phyloP scores from a whole-genome alignment of 2,329 filamentous ascomycete species.

The Tympanopsis confertula region DNA sequence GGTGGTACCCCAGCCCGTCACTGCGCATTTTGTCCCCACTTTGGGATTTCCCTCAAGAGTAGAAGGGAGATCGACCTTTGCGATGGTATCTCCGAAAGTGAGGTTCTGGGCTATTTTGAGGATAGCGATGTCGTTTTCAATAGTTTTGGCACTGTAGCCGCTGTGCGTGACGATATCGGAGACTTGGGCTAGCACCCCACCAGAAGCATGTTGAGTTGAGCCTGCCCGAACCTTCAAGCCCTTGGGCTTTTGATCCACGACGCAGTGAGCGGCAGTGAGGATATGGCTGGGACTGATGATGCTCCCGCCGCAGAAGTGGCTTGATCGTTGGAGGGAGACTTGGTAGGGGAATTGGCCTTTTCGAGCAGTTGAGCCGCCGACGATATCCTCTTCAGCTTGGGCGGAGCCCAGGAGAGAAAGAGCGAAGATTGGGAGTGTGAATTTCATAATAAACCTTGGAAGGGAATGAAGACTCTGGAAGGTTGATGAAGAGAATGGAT shows the following conservation, averaged over 20 bases:
- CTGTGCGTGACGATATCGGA: background rate
- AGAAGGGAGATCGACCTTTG: background rate
- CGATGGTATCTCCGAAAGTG: background rate
- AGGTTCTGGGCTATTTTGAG: background rate
- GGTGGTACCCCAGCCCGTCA: background rate
- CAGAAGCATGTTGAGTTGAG: background rate
- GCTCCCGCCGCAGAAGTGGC: background rate
- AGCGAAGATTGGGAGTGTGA: background rate
- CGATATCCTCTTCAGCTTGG: background rate
- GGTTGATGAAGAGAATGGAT: background rate
- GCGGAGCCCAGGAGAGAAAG: background rate
- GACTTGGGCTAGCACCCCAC: background rate
- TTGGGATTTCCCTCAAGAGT: background rate
- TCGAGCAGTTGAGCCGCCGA: background rate
- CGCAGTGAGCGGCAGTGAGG: background rate
- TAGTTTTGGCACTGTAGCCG: background rate
- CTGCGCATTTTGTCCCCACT: background rate
- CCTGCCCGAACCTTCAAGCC: background rate
- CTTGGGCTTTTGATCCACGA: background rate
- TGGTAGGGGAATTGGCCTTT: background rate
- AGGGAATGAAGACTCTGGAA: background rate
- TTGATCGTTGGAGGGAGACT: background rate
- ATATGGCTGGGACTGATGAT: background rate
- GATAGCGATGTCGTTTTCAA: background rate
- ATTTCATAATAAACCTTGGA: background rate